Evolutionary conservation across 2,329 filamentous ascomycete genomes (phyloP), one percentile per base, ranked within the genome.

Genomic region (Phyllosticta ampelicida): DNA sequence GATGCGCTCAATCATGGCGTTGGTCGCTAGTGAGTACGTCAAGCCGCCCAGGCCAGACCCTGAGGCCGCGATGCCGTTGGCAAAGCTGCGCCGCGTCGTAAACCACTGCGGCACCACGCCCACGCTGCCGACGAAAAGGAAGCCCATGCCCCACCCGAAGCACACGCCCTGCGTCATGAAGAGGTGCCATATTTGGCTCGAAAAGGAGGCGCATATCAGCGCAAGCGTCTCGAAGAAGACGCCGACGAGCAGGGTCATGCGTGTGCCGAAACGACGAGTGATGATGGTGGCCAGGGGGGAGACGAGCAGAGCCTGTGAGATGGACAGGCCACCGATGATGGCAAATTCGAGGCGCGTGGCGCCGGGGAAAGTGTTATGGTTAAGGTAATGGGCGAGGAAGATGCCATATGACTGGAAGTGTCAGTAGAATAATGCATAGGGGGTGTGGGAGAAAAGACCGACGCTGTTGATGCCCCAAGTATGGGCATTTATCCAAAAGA

Each of bases 71-170:
- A 88, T 77, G 1, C 86, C 83, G 61, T 87, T 89, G 10, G 87
- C 86, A 13, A 90, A 77, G 26, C 83, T 86, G 1, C 87, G 79
- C 23, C 78, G 78, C 29, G 81, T 84, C 9, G 77, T 80, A 66
- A 91, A 91, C 86, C 86, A 90, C 68, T 90, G 86, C 1, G 86
- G 81, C 0, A 86, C 77, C 10, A 90, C 80, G 30, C 81, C 81
- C 2, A 86, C 85, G 4, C 78, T 82, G 0, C 82, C 81, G 0
- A 87, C 86, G 67, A 90, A 92, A 9, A 86, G 74, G 59, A 91
- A 85, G 0, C 88, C 88, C 79, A 92, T 86, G 2, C 87, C 88
- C 20, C 86, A 70, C n/a, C 89, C 89, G 62, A 92, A 91, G 56
- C 84, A 81, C 2, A 91, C 66, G 4, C 89, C 89, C 67, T 92